Evolutionary conservation across 352 stramenopile species (phyloP).

Genomic region (Aphanomyces astaci): DNA sequence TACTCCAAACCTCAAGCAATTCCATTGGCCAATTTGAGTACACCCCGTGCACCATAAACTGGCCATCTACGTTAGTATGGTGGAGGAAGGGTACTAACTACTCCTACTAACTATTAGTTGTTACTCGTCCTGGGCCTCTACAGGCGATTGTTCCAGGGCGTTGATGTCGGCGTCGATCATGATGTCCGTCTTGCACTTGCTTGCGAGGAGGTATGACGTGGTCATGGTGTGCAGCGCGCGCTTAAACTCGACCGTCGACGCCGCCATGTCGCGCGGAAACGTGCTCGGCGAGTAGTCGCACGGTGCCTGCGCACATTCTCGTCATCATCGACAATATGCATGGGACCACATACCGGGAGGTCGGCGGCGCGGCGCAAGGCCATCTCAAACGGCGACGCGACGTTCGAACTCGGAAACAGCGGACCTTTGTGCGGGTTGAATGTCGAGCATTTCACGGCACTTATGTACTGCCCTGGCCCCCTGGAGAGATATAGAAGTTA

Average conservation of each 20-base stretch:
- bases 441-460: neutral
- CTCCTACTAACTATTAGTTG: too few species aligned
- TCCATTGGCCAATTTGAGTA: too few species aligned
- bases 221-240: conserved; percentile 20
- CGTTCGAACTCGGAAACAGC: conserved; percentile 3
- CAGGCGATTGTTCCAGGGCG: neutral
- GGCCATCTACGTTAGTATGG: too few species aligned
- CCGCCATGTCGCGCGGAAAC: neutral
- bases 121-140: neutral
- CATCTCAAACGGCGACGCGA: conserved; percentile 10
- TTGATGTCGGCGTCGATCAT: conserved; percentile 18
- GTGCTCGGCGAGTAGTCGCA: conserved; percentile 16
- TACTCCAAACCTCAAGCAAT: too few species aligned
- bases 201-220: conserved; percentile 8
- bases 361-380: conserved; percentile 7
- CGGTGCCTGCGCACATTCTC: neutral
- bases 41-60: too few species aligned
- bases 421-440: neutral
- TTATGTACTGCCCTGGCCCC: conserved; percentile 20
- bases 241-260: conserved; percentile 12
- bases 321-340: neutral
- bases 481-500: too few species aligned
- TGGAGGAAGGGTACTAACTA: too few species aligned
- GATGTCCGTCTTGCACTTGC: conserved; percentile 11
- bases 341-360: conserved; percentile 9